phyloP scores from a whole-genome alignment of 2,329 filamentous ascomycete genomes.

The Monosporascus sp. region DNA sequence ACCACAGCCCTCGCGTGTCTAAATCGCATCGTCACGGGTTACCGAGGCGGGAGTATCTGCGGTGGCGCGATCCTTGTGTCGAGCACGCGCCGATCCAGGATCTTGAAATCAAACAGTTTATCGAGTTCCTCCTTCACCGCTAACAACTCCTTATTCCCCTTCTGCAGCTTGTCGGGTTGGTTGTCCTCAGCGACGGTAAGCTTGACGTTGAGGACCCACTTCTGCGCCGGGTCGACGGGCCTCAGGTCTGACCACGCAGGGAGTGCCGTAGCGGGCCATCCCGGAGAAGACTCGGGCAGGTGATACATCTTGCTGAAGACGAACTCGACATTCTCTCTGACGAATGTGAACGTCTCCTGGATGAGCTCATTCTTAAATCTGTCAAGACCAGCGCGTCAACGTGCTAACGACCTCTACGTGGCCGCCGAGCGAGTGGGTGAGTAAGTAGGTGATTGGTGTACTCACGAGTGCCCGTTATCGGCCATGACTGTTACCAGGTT shows the following conservation, averaged over 20 bases:
- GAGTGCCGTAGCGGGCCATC: constrained; percentile 27
- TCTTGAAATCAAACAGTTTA: constrained; percentile 77
- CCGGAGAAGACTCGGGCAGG: constrained; percentile 20
- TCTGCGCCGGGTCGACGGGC: constrained; percentile 42
- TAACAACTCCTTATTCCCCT: constrained; percentile 47
- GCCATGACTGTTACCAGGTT: constrained; percentile 42
- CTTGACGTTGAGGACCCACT: constrained; percentile 53
- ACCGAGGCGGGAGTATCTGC: constrained; percentile 7
- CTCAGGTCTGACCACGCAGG: constrained; percentile 42
- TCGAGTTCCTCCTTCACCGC: constrained; percentile 63
- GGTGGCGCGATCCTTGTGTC: constrained; percentile 24
- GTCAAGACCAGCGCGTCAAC: not conserved
- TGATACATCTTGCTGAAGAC: constrained; percentile 43
- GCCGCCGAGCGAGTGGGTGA: not conserved
- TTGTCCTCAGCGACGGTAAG: constrained; percentile 50
- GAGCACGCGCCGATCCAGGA: constrained; percentile 48
- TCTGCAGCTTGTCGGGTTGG: constrained; percentile 51
- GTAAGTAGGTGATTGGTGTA: not conserved
- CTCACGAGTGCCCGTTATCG: constrained; percentile 49
- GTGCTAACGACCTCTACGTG: not conserved
- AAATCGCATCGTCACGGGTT: not conserved
- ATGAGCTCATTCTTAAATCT: constrained; percentile 50
- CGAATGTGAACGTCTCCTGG: constrained; percentile 49
- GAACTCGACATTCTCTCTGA: constrained; percentile 50
- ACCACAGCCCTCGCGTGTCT: not conserved